Evolutionary conservation across 1,284 basidiomycete species (phyloP), one percentile per base, ranked within the genome.

Genomic region (Papiliotrema flavescens): DNA sequence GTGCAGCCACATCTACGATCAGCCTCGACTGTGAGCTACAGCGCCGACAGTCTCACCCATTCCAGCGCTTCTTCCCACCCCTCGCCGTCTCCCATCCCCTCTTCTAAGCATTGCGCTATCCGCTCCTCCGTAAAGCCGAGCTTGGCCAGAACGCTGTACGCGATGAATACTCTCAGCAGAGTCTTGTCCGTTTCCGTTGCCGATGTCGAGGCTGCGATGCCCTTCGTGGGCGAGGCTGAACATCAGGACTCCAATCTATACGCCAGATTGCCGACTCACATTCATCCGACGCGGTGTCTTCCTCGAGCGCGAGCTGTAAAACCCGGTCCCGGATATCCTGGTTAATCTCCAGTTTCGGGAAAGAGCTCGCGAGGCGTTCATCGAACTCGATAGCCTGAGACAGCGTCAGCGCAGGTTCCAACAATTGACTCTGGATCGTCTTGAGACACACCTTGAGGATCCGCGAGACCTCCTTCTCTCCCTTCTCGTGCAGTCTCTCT

Each of bases 51-150:
- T 5, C 85, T 57, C 64, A 94, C 92, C 91, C 92, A 96, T 67
- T 92, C 88, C 53, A 90, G 81, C n/a, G 89, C 92, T 53, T 94
- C 89, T 20, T 97, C 92, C 40, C 96, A 80, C 7, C 93, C 89
- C 19, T 89, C 78, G 1, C 85, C 69, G 2, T 76, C 64, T 17
- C 51, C 48, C 1, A 73, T 17, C 2, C 66, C 72, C 35, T 67
- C 49, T 13, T 66, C 17, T 9, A 92, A 84, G 35, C 68, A 69
- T 46, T 73, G 55, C 22, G 51, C 56, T 1, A 73, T 63, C 55
- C 84, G 80, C 8, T 79, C 80, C 60, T 89, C 84, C 0, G 82
- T 76, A 73, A 94, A 94, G 0, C 90, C 91, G n/a, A 95, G 80
- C 50, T 87, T 82, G 56, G 87, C 80, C n/a, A 98, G 79, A 19